Evolutionary conservation across 1,139 yeast species (phyloP).

Genomic region (Suhomyces terraborum): DNA sequence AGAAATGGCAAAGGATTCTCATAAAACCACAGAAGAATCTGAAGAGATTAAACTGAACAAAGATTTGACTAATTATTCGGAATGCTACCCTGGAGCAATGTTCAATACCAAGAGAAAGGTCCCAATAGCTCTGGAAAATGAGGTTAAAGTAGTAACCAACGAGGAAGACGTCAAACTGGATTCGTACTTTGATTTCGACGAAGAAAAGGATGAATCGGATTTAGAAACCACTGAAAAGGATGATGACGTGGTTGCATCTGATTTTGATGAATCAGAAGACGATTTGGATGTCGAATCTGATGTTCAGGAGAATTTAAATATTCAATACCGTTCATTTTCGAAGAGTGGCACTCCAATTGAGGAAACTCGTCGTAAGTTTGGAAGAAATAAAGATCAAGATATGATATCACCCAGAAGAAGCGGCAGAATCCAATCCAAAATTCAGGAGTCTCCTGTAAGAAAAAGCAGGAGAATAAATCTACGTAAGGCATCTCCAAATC

Average conservation of each 20-base stretch:
- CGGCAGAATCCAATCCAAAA: neutral
- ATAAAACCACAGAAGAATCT: neutral
- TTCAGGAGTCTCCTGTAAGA: neutral
- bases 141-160: constrained; percentile 15
- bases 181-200: constrained; percentile 17
- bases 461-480: neutral
- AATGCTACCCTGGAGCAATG: constrained; percentile 36
- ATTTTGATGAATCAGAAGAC: constrained; percentile 11
- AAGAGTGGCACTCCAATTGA: neutral
- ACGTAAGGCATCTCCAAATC: neutral
- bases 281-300: constrained; percentile 18
- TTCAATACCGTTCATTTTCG: neutral
- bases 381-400: neutral
- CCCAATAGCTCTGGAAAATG: constrained; percentile 18
- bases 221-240: constrained; percentile 17
- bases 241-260: constrained; percentile 9
- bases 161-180: constrained; percentile 15
- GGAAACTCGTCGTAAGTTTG: neutral
- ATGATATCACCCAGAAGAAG: constrained; percentile 1
- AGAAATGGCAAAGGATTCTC: constrained; percentile 24
- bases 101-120: constrained; percentile 14
- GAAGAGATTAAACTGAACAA: neutral
- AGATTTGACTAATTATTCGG: constrained; percentile 25
- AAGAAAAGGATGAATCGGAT: constrained; percentile 16
- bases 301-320: neutral